Evolutionary conservation across 1,284 basidiomycete genomes (phyloP).

Genomic region (Vanrija pseudolonga): DNA sequence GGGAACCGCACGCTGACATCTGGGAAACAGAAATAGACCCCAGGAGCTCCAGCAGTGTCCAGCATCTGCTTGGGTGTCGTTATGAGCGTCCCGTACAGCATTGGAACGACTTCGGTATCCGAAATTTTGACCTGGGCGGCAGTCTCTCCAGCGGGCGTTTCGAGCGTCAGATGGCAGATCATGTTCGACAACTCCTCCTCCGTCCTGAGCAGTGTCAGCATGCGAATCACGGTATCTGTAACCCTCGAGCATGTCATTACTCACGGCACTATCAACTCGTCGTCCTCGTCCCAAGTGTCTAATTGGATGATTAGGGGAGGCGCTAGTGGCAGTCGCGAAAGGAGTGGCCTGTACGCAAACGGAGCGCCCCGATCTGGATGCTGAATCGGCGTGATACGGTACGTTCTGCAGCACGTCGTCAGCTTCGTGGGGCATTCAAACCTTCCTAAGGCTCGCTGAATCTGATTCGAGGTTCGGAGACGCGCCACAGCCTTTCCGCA

Average conservation of each 20-base stretch:
- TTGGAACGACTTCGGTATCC: slow-evolving; percentile 31
- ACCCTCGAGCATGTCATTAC: slow-evolving; percentile 6
- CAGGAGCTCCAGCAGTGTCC: slow-evolving; percentile 69
- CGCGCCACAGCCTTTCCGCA: background rate
- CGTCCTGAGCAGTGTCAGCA: slow-evolving; percentile 35
- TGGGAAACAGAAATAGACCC: slow-evolving; percentile 81
- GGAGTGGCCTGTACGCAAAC: slow-evolving; percentile 59
- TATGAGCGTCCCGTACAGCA: slow-evolving; percentile 79
- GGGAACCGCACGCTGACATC: slow-evolving; percentile 77
- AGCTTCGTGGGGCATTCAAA: too few species aligned
- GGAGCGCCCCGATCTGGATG: slow-evolving; percentile 73
- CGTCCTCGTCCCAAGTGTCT: slow-evolving; percentile 60
- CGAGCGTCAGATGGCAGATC: slow-evolving; percentile 68
- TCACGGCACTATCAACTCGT: slow-evolving; percentile 50
- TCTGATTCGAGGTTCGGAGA: background rate
- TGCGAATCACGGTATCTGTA: background rate
- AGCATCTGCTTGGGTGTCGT: slow-evolving; percentile 71
- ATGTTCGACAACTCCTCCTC: slow-evolving; percentile 77
- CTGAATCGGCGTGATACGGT: slow-evolving; percentile 58
- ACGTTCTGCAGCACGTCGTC: slow-evolving; percentile 25
- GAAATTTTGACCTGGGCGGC: slow-evolving; percentile 25
- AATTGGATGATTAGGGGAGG: slow-evolving; percentile 76
- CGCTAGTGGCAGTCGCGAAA: slow-evolving; percentile 74
- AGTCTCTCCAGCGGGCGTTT: slow-evolving; percentile 35
- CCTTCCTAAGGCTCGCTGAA: too few species aligned